These are phyloP conservation scores for Tylopilus orsonianus DNA, from an alignment of 1,284 basidiomycete genomes.

Conservation along the genomic window DNA sequence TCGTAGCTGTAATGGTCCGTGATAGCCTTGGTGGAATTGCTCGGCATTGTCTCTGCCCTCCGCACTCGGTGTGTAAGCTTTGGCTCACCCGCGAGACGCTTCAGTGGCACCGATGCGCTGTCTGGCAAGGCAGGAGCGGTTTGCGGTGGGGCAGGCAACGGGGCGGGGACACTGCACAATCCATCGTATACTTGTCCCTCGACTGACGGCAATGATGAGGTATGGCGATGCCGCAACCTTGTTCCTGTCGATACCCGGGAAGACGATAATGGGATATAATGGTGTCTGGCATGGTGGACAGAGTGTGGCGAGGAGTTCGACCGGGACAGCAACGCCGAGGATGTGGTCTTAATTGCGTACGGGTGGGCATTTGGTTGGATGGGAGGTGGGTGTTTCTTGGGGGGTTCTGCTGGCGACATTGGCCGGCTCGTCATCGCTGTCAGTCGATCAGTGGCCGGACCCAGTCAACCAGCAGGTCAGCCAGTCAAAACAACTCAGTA, in stretches of 20 bases:
- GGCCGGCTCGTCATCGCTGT: constrained; percentile 18
- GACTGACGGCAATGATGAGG: constrained; percentile 25
- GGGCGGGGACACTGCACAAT: constrained; percentile 8
- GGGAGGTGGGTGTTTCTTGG: constrained; percentile 18
- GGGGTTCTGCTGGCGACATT: constrained; percentile 17
- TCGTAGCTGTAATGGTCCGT: not conserved
- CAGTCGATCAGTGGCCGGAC: not conserved
- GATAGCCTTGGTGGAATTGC: constrained; percentile 7
- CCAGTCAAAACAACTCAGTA: no score
- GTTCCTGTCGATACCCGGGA: constrained; percentile 6
- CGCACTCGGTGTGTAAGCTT: constrained; percentile 3
- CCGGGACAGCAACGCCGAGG: constrained; percentile 38
- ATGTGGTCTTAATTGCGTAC: constrained; percentile 41
- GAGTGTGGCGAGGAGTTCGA: constrained; percentile 36
- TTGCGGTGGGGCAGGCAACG: constrained; percentile 20
- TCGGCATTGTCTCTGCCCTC: constrained; percentile 19
- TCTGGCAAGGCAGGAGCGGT: not conserved
- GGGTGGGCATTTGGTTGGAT: constrained; percentile 36
- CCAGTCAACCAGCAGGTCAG: not conserved
- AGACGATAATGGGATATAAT: constrained; percentile 32
- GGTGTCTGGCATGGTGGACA: constrained; percentile 24
- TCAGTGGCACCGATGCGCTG: not conserved
- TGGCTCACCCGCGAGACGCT: not conserved
- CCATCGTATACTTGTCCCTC: constrained; percentile 2
- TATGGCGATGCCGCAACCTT: constrained; percentile 24